Evolutionary conservation across 257 asterid species (phyloP).

Genomic region (Fraxinus excelsior): DNA sequence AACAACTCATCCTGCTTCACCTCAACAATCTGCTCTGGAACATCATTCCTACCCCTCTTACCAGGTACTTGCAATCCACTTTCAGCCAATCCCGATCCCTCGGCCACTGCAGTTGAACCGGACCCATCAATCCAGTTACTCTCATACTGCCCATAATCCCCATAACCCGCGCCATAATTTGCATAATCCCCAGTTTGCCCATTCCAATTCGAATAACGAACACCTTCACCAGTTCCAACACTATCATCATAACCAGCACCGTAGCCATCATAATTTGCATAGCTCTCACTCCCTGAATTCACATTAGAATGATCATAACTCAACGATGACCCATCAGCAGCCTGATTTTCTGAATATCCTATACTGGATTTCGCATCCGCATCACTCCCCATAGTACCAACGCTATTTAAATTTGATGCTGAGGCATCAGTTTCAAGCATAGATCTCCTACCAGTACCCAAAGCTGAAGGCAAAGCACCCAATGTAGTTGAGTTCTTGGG

Average conservation of each 20-base stretch:
- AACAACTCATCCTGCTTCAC: slow-evolving; percentile 95
- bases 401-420: slow-evolving; percentile 30
- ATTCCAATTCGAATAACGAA: slow-evolving; percentile 39
- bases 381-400: slow-evolving; percentile 22
- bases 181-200: slow-evolving; percentile 32
- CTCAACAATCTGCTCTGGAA: slow-evolving; percentile 62
- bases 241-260: slow-evolving; percentile 18
- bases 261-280: slow-evolving; percentile 35
- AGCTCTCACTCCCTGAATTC: slow-evolving; percentile 33
- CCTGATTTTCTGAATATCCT: slow-evolving; percentile 31
- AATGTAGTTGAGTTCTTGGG: slow-evolving; percentile 67
- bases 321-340: slow-evolving; percentile 23
- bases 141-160: slow-evolving; percentile 43
- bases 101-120: slow-evolving; percentile 34
- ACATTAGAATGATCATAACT: slow-evolving; percentile 40
- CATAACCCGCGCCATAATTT: slow-evolving; percentile 33
- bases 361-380: slow-evolving; percentile 27
- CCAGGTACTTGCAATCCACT: slow-evolving; percentile 44
- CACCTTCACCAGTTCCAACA: slow-evolving; percentile 33
- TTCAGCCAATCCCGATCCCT: slow-evolving; percentile 45
- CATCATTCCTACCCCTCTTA: slow-evolving; percentile 76
- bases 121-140: slow-evolving; percentile 46
- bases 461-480: slow-evolving; percentile 61
- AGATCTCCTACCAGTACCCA: slow-evolving; percentile 69
- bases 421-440: slow-evolving; percentile 59